A percentile compares a stretch with the other conserved stretches of the same genome.
These are phyloP conservation scores for Pythium chondricola DNA, from an alignment of 352 stramenopile genomes.

Conservation along the genomic window DNA sequence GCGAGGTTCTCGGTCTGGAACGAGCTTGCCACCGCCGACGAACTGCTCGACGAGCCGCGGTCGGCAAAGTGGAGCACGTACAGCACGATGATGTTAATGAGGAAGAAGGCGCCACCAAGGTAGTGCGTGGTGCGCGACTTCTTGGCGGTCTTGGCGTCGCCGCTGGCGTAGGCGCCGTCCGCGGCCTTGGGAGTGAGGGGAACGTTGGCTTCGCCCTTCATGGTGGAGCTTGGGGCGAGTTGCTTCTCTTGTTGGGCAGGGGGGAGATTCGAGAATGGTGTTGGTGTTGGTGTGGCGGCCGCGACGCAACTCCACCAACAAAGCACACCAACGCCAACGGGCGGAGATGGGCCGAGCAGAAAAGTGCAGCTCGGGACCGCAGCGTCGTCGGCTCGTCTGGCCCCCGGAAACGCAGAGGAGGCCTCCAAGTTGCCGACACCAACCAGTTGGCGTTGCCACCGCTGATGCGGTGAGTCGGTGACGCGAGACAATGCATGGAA, in stretches of 20 bases:
- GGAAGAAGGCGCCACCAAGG: constrained; percentile 42
- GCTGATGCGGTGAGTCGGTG: neutral
- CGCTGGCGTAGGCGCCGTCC: constrained; percentile 27
- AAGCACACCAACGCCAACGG: too few species aligned
- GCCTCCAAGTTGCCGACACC: constrained; percentile 5
- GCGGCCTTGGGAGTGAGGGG: constrained; percentile 38
- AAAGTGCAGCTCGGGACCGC: too few species aligned
- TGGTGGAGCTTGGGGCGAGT: constrained; percentile 4
- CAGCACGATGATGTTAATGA: constrained; percentile 78
- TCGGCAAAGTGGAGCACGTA: constrained; percentile 81
- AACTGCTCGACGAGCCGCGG: constrained; percentile 28
- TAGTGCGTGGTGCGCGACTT: constrained; percentile 28
- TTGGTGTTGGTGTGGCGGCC: too few species aligned
- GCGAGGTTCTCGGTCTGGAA: constrained; percentile 19
- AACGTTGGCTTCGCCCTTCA: constrained; percentile 30
- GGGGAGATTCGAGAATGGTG: neutral
- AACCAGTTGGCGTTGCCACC: neutral
- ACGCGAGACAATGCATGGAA: neutral
- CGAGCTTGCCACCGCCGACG: constrained; percentile 24
- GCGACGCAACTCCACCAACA: too few species aligned
- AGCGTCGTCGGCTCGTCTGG: too few species aligned
- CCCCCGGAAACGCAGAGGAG: too few species aligned
- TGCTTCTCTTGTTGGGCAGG: too few species aligned
- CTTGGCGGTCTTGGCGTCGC: constrained; percentile 14
- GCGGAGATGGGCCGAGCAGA: too few species aligned